Evolutionary conservation across 495 filamentous ascomycete species (phyloP).

Genomic region (Aspergillus panamensis): DNA sequence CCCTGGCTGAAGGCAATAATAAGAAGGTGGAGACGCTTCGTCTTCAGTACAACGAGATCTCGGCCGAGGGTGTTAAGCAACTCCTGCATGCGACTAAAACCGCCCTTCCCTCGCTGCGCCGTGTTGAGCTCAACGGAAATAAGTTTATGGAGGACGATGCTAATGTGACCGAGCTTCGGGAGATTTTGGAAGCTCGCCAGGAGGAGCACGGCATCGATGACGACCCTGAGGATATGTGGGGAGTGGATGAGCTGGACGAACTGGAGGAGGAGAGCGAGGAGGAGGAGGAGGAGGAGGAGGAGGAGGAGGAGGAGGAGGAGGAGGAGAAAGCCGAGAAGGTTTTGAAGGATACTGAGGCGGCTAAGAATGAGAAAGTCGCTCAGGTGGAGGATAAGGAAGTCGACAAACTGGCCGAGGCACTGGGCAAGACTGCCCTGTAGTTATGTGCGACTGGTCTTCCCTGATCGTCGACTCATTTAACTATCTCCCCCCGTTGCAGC

Average conservation of each 20-base stretch:
- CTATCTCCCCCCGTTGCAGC: neutral
- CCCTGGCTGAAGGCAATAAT: slow-evolving; percentile 72
- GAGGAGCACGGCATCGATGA: slow-evolving; percentile 52
- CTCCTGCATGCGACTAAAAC: slow-evolving; percentile 62
- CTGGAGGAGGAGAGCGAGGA: slow-evolving; percentile 71
- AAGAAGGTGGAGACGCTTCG: slow-evolving; percentile 71
- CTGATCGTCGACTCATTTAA: neutral
- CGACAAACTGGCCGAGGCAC: slow-evolving; percentile 70
- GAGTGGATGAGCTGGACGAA: slow-evolving; percentile 78
- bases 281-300: slow-evolving; percentile 62
- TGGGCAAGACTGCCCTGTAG: slow-evolving; percentile 58
- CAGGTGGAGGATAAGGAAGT: slow-evolving; percentile 74
- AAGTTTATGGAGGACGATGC: slow-evolving; percentile 85
- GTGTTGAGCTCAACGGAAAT: slow-evolving; percentile 94
- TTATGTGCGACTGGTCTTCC: neutral
- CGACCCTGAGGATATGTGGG: slow-evolving; percentile 65
- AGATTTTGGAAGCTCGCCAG: slow-evolving; percentile 52
- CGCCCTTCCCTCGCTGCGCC: slow-evolving; percentile 65
- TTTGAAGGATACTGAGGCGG: slow-evolving; percentile 66
- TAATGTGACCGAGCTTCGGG: slow-evolving; percentile 49
- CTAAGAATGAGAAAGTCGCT: slow-evolving; percentile 68
- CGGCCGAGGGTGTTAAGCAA: slow-evolving; percentile 62
- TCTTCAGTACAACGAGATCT: slow-evolving; percentile 94
- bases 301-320: slow-evolving; percentile 62
- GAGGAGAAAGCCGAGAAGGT: slow-evolving; percentile 57